phyloP scores from a whole-genome alignment of 306 rosid genomes.

The Trichosanthes cucumerina region DNA sequence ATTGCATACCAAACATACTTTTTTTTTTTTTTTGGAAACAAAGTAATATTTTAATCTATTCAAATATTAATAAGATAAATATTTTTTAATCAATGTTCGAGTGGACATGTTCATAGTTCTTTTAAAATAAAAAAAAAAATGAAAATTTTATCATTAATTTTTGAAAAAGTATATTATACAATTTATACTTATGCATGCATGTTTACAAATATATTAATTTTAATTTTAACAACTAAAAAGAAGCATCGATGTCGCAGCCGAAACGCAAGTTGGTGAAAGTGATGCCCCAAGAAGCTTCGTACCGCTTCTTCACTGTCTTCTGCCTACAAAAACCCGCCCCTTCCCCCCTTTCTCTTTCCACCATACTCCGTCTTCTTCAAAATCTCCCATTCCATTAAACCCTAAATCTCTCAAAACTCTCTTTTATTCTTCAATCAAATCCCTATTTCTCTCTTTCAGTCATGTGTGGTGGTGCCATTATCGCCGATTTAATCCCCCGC shows the following conservation, averaged over 20 bases:
- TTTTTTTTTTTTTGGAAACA: no score
- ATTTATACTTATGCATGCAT: no score
- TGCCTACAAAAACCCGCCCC: neutral
- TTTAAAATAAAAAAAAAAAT: no score
- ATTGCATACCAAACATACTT: no score
- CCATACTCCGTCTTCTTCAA: neutral
- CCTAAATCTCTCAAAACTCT: neutral
- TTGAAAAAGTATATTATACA: no score
- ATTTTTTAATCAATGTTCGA: no score
- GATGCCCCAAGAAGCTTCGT: neutral
- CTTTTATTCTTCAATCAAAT: neutral
- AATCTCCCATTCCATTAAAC: neutral
- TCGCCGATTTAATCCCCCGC: constrained; percentile 52
- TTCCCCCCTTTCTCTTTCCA: neutral
- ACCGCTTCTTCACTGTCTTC: neutral
- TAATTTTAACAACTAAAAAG: neutral
- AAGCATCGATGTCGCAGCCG: no score
- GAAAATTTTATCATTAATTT: no score
- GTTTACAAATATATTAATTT: neutral
- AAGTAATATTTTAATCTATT: no score
- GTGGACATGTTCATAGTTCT: no score
- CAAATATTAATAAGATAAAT: no score
- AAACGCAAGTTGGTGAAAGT: neutral
- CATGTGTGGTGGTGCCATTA: constrained; percentile 90
- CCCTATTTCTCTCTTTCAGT: neutral